Conservation (phyloP, 2,329 filamentous ascomycete genomes). For the Hypoxylon sp. region DNA sequence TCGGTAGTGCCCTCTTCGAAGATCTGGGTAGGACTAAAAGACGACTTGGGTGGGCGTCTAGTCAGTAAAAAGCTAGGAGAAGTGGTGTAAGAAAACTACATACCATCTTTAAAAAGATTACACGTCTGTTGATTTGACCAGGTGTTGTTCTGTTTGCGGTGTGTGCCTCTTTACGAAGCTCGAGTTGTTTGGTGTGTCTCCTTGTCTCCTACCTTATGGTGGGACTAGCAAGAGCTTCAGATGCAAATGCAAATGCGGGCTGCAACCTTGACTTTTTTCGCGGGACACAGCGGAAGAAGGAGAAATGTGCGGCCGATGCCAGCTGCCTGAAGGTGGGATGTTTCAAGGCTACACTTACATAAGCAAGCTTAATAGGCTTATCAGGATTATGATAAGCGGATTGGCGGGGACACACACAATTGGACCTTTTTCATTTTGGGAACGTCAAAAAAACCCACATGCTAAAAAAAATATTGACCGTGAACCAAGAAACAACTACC, state of each 20-base stretch:
- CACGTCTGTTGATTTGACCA: not conserved
- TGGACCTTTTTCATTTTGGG: constrained; percentile 32
- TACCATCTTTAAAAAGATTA: constrained; percentile 33
- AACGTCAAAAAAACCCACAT: constrained; percentile 37
- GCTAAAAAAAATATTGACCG: constrained; percentile 32
- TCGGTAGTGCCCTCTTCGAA: constrained; percentile 97
- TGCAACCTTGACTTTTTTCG: constrained; percentile 39
- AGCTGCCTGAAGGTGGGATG: constrained; percentile 29
- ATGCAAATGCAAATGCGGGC: constrained; percentile 35
- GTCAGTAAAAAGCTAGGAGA: constrained; percentile 27
- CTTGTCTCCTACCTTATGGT: constrained; percentile 32
- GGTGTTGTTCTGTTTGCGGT: constrained; percentile 16
- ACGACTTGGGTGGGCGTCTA: constrained; percentile 57
- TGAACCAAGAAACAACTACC: constrained; percentile 18
- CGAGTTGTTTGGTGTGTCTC: constrained; percentile 16
- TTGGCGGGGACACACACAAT: constrained; percentile 44
- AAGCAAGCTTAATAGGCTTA: not conserved
- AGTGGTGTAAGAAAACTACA: not conserved
- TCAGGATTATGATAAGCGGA: constrained; percentile 28
- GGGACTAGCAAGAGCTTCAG: constrained; percentile 42
- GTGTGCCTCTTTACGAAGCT: constrained; percentile 26
- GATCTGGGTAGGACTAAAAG: constrained; percentile 94
- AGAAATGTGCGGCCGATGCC: constrained; percentile 34
- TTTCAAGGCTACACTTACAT: not conserved
- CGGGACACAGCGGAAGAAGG: constrained; percentile 32